Conservation (phyloP, 2,329 filamentous ascomycete species). For the Diaporthe caulivora region DNA sequence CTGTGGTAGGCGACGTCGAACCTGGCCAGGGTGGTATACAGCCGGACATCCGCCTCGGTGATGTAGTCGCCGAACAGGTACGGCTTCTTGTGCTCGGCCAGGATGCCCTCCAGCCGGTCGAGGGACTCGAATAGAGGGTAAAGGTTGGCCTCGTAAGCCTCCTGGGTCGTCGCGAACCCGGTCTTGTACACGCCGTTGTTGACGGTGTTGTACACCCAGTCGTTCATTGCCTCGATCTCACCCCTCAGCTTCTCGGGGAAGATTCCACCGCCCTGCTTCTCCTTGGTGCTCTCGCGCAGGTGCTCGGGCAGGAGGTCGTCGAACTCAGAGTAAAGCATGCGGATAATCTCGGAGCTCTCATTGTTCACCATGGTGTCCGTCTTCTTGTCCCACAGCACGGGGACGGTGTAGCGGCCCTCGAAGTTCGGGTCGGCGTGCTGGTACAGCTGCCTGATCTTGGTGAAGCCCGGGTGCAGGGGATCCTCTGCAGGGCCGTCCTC, state of each 20-base stretch:
- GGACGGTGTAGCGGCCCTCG: conserved; percentile 78
- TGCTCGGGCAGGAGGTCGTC: conserved; percentile 69
- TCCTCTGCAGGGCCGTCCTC: conserved; percentile 66
- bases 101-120: conserved; percentile 71
- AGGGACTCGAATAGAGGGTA: conserved; percentile 72
- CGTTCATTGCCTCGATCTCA: conserved; percentile 75
- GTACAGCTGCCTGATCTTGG: conserved; percentile 78
- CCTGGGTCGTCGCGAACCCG: conserved; percentile 76
- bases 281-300: conserved; percentile 59
- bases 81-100: conserved; percentile 60
- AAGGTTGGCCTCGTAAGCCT: conserved; percentile 74
- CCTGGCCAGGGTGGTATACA: conserved; percentile 75
- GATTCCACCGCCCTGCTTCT: conserved; percentile 64
- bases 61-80: conserved; percentile 74
- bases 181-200: conserved; percentile 66
- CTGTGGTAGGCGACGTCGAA: conserved; percentile 79
- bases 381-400: conserved; percentile 78
- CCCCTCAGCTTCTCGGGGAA: conserved; percentile 64
- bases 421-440: conserved; percentile 77
- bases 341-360: conserved; percentile 85
- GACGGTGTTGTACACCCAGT: conserved; percentile 72
- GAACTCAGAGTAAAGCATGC: conserved; percentile 84
- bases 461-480: conserved; percentile 71
- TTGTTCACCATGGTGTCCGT: conserved; percentile 82
- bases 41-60: conserved; percentile 77